A percentile compares a stretch with the other conserved stretches of the same genome.
Conservation (phyloP, 2,329 filamentous ascomycete species). For the Ophiocordyceps camponoti-rufipedis region DNA sequence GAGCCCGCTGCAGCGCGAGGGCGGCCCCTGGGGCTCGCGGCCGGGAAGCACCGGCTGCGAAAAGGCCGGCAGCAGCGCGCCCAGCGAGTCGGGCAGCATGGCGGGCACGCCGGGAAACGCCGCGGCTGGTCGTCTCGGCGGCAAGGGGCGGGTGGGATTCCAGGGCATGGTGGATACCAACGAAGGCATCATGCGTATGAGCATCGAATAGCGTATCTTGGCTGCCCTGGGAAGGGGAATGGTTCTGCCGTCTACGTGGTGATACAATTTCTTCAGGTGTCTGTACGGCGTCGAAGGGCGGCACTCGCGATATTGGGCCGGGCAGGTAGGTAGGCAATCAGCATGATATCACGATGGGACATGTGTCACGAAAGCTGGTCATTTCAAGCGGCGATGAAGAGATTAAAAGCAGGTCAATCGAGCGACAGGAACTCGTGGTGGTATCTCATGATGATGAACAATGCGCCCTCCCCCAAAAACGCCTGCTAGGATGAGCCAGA, state of each 20-base stretch:
- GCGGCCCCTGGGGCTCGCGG: constrained; percentile 52
- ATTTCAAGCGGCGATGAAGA: background rate
- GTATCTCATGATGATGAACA: background rate
- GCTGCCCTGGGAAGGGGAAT: background rate
- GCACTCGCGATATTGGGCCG: too few species aligned
- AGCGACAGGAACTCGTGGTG: background rate
- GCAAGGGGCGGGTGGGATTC: constrained; percentile 51
- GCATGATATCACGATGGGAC: background rate
- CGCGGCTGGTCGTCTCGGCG: constrained; percentile 24
- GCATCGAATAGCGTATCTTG: constrained; percentile 51
- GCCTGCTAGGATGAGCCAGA: background rate
- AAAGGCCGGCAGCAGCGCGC: constrained; percentile 30
- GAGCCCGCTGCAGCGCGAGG: constrained; percentile 60
- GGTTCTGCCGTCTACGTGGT: background rate
- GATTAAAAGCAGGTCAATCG: background rate
- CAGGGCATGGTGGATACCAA: constrained; percentile 95
- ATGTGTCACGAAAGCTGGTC: background rate
- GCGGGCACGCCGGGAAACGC: constrained; percentile 11
- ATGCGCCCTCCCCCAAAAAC: background rate
- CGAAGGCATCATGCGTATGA: constrained; percentile 92
- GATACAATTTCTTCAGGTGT: background rate
- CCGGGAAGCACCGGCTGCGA: constrained; percentile 43
- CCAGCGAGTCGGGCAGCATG: constrained; percentile 28
- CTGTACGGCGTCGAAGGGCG: background rate
- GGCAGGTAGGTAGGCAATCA: background rate